Evolutionary conservation across 495 filamentous ascomycete species (phyloP).

Genomic region (Pyrenopolyporus hunteri): DNA sequence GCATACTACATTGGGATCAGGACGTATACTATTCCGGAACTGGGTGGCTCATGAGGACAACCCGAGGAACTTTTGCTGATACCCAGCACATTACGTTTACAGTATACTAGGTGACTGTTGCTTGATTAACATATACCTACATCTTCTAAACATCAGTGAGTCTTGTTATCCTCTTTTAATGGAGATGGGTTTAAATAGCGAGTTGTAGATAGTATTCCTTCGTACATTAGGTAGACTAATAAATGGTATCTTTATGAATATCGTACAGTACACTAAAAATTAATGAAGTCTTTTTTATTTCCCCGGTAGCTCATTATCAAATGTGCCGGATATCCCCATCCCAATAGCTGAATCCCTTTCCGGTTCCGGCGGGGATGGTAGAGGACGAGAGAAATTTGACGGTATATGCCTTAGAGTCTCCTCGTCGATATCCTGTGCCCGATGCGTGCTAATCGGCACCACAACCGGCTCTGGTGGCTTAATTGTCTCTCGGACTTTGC

Average conservation of each 20-base stretch:
- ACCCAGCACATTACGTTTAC: too few relatives aligned
- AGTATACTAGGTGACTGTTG: too few relatives aligned
- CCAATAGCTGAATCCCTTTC: conserved; percentile 24
- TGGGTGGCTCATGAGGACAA: too few relatives aligned
- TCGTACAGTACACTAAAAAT: neutral
- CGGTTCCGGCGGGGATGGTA: conserved; percentile 13
- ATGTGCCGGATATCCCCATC: conserved; percentile 15
- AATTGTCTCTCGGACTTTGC: neutral
- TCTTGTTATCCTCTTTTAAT: too few relatives aligned
- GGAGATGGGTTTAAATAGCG: too few relatives aligned
- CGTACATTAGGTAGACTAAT: neutral
- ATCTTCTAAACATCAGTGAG: too few relatives aligned
- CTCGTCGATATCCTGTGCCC: neutral
- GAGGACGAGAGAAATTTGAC: conserved; percentile 32
- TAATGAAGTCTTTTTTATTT: neutral
- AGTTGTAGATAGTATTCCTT: too few relatives aligned
- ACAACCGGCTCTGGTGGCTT: conserved; percentile 22
- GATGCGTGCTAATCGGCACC: neutral
- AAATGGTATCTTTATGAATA: conserved; percentile 12
- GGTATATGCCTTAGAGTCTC: conserved; percentile 10
- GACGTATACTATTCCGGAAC: too few relatives aligned
- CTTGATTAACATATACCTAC: too few relatives aligned
- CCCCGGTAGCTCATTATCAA: neutral
- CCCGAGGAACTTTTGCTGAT: too few relatives aligned
- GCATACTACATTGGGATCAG: too few relatives aligned